Percentiles rank a stretch among this genome's conserved stretches.
phyloP scores from a whole-genome alignment of 768 basidiomycete genomes.

The Trametes gibbosa region DNA sequence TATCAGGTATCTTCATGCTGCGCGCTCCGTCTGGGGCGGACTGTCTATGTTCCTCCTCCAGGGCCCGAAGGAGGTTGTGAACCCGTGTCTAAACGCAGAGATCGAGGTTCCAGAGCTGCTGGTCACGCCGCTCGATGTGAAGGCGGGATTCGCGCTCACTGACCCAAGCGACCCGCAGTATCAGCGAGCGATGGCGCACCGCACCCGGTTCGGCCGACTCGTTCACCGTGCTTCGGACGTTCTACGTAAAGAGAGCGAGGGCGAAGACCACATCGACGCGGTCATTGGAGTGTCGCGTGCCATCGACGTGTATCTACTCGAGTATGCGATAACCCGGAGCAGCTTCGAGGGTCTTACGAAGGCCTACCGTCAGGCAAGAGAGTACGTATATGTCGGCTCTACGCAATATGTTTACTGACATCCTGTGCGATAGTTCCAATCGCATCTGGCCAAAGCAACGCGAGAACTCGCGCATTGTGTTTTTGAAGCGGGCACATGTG shows the following conservation, averaged over 20 bases:
- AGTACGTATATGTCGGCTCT: constrained; percentile 41
- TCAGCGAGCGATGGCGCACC: constrained; percentile 55
- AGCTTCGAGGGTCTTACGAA: constrained; percentile 66
- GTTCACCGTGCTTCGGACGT: constrained; percentile 65
- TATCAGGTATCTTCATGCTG: constrained; percentile 62
- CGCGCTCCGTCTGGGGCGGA: constrained; percentile 75
- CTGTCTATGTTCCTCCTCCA: constrained; percentile 68
- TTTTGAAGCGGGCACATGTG: constrained; percentile 74
- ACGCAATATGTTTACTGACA: not conserved
- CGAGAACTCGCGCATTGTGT: constrained; percentile 70
- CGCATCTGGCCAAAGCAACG: constrained; percentile 71
- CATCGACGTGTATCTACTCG: constrained; percentile 72
- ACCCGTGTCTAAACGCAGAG: constrained; percentile 57
- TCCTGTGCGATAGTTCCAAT: constrained; percentile 44
- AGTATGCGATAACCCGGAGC: constrained; percentile 60
- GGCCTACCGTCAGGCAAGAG: constrained; percentile 58
- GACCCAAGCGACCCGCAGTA: constrained; percentile 76
- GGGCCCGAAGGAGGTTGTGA: constrained; percentile 51
- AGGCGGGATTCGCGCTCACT: constrained; percentile 71
- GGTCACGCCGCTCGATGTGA: constrained; percentile 61
- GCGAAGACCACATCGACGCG: constrained; percentile 86
- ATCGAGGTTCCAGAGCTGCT: constrained; percentile 70
- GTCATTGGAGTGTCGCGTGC: constrained; percentile 69
- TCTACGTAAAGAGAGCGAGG: constrained; percentile 57
- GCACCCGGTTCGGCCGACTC: constrained; percentile 63